These are phyloP conservation scores for Effrenium voratum DNA, from an alignment of 73 alveolate genomes.

Conservation along the genomic window DNA sequence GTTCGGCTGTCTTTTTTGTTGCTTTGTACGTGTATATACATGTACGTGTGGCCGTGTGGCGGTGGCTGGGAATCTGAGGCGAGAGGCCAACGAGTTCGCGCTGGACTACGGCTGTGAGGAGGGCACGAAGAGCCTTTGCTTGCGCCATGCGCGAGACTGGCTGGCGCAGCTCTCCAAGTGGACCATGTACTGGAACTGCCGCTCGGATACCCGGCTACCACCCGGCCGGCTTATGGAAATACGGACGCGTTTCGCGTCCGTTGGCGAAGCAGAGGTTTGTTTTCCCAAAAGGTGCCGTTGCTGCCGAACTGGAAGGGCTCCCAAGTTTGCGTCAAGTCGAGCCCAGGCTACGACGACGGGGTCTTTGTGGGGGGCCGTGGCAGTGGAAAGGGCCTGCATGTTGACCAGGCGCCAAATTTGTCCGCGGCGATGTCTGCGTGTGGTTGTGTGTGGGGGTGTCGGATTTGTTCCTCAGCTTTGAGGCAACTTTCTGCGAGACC, in stretches of 20 bases:
- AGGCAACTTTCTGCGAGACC: too few species aligned
- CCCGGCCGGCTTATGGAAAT: background rate
- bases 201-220: background rate
- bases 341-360: slow-evolving; percentile 76
- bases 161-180: slow-evolving; percentile 47
- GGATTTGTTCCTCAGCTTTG: too few species aligned
- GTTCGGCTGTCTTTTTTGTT: too few species aligned
- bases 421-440: too few species aligned
- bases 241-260: background rate
- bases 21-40: background rate
- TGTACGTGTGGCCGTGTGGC: background rate
- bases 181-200: slow-evolving; percentile 78
- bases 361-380: slow-evolving; percentile 82
- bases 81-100: slow-evolving; percentile 44
- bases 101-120: slow-evolving; percentile 52
- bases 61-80: slow-evolving; percentile 26
- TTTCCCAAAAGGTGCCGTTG: too few species aligned
- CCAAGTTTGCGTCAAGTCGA: background rate
- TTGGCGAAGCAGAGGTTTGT: too few species aligned
- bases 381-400: slow-evolving; percentile 86
- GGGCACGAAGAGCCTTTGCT: slow-evolving; percentile 75
- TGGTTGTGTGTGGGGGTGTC: too few species aligned
- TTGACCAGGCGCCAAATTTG: slow-evolving; percentile 92
- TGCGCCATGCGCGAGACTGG: slow-evolving; percentile 88
- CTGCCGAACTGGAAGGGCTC: too few species aligned